Percentiles rank a stretch among this genome's conserved stretches.
These are phyloP conservation scores for Microthyrium microscopicum DNA, from an alignment of 2,329 filamentous ascomycete genomes.

Conservation along the genomic window DNA sequence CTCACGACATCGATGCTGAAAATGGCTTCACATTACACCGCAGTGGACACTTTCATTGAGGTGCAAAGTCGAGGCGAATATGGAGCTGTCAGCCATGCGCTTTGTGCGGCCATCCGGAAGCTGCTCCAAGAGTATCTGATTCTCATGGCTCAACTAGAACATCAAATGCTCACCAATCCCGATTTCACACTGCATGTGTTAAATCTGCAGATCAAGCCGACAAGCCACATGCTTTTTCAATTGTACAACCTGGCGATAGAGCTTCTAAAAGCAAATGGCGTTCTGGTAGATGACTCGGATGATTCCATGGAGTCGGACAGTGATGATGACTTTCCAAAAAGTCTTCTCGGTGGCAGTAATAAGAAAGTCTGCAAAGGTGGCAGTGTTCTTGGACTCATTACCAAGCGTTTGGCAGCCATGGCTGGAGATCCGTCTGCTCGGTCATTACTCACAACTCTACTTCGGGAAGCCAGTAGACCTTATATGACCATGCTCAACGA, in stretches of 20 bases:
- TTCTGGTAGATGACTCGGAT: constrained; percentile 58
- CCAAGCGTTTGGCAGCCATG: constrained; percentile 70
- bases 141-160: constrained; percentile 83
- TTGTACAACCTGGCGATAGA: constrained; percentile 66
- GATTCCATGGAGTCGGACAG: constrained; percentile 57
- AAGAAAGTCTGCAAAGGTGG: constrained; percentile 97
- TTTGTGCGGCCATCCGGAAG: constrained; percentile 88
- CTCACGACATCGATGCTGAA: constrained; percentile 77
- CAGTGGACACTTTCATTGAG: constrained; percentile 83
- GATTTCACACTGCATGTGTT: constrained; percentile 86
- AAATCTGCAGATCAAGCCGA: constrained; percentile 79
- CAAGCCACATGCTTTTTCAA: constrained; percentile 79
- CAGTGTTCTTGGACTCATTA: constrained; percentile 76
- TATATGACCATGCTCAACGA: constrained; percentile 99
- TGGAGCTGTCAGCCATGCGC: constrained; percentile 83
- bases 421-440: constrained; percentile 84
- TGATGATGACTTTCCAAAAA: constrained; percentile 76
- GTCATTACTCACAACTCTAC: constrained; percentile 59
- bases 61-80: constrained; percentile 87
- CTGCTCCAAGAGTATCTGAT: constrained; percentile 86
- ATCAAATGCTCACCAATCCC: constrained; percentile 75
- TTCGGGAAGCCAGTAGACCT: constrained; percentile 77
- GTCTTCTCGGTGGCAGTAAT: constrained; percentile 53
- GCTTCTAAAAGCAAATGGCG: constrained; percentile 69
- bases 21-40: constrained; percentile 85